Conservation (phyloP, 176 grass and related monocot genomes). For the Carex pumila region DNA sequence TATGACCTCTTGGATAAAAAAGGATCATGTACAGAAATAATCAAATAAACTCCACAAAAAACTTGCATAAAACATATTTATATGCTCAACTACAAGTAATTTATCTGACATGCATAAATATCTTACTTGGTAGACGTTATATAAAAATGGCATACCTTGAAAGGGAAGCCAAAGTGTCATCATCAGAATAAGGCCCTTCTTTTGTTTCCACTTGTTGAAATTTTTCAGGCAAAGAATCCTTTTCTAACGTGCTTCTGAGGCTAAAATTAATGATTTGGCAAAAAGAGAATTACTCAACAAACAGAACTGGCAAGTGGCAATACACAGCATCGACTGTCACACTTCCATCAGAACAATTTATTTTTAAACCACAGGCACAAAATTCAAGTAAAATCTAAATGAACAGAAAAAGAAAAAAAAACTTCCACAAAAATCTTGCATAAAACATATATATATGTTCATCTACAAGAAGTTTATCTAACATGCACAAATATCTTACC, state of each 20-base stretch:
- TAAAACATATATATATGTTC: not conserved
- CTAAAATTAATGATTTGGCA: not conserved
- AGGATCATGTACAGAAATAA: not conserved
- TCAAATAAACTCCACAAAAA: not conserved
- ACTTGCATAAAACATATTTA: not conserved
- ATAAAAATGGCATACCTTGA: conserved; percentile 49
- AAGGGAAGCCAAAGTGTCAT: conserved; percentile 47
- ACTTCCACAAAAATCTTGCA: not conserved
- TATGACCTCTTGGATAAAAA: not conserved
- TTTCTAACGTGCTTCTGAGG: conserved; percentile 18
- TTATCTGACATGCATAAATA: conserved; percentile 4
- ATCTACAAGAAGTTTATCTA: not conserved
- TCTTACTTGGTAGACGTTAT: not conserved
- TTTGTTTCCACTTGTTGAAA: conserved; percentile 35
- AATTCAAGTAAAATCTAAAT: not conserved
- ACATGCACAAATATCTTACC: conserved; percentile 5
- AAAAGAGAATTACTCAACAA: not conserved
- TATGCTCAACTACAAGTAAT: not conserved
- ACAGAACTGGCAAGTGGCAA: not conserved
- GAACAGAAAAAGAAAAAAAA: not conserved
- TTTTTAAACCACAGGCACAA: no score
- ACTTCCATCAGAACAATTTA: no score
- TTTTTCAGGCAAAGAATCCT: conserved; percentile 12
- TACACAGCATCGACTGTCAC: not conserved
- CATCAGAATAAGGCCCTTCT: conserved; percentile 36